Conservation (phyloP, 164 flowering plant species). For the Macadamia tetraphylla region DNA sequence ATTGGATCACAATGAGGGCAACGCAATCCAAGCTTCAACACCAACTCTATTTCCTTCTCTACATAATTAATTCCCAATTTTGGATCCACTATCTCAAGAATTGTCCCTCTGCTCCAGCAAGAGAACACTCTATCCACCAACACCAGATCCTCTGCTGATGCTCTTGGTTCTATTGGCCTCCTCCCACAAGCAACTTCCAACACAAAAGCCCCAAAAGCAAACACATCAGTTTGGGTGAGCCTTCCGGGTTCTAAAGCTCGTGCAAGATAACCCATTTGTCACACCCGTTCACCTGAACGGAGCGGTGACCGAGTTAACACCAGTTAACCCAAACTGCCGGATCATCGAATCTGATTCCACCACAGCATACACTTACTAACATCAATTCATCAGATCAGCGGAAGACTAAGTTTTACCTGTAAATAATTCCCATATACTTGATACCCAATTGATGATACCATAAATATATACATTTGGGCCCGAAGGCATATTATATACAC, state of each 20-base stretch:
- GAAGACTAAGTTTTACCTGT: too few species aligned
- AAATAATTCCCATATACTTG: too few species aligned
- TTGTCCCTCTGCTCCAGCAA: constrained; percentile 3
- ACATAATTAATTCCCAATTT: neutral
- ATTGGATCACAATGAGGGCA: constrained; percentile 1
- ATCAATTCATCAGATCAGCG: too few species aligned
- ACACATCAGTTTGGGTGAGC: constrained; percentile 9
- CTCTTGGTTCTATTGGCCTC: neutral
- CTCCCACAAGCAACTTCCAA: constrained; percentile 8
- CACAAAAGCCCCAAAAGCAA: constrained; percentile 10
- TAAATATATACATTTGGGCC: too few species aligned
- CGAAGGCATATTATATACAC: too few species aligned
- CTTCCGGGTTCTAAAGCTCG: constrained; percentile 3
- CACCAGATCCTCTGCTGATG: neutral
- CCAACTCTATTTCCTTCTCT: constrained; percentile 6
- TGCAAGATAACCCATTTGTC: constrained; percentile 16
- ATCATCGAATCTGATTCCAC: too few species aligned
- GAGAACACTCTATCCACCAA: constrained; percentile 5
- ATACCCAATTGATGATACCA: too few species aligned
- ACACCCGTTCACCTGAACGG: too few species aligned
- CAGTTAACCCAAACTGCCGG: too few species aligned
- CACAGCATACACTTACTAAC: too few species aligned
- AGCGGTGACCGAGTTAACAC: too few species aligned
- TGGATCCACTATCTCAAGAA: constrained; percentile 4
- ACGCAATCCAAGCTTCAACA: constrained; percentile 6